Conservation (phyloP, 331 rosid species). For the Stylosanthes scabra region DNA sequence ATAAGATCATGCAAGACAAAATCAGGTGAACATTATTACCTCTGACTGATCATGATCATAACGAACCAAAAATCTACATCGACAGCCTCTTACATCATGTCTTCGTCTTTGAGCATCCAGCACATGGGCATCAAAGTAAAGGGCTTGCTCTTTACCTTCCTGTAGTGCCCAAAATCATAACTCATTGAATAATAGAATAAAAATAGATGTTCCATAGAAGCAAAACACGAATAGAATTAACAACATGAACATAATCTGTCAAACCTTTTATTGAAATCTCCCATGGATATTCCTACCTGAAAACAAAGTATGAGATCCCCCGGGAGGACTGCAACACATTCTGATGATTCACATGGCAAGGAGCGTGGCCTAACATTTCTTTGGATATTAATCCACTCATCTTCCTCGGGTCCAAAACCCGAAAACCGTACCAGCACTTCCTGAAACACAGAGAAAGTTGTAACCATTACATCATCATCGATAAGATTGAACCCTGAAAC, state of each 20-base stretch:
- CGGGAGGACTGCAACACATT: conserved; percentile 96
- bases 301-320: conserved; percentile 98
- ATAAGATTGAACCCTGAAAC: conserved; percentile 16
- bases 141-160: conserved; percentile 99
- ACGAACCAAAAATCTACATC: conserved; percentile 98
- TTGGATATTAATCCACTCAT: conserved; percentile 91
- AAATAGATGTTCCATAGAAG: not conserved
- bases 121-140: conserved; percentile 97
- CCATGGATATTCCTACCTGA: conserved; percentile 63
- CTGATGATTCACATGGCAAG: conserved; percentile 97
- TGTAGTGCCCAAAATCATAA: conserved; percentile 47
- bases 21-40: conserved; percentile 55
- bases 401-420: conserved; percentile 98
- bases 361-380: conserved; percentile 95
- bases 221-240: conserved; percentile 23
- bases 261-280: conserved; percentile 29
- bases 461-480: conserved; percentile 14
- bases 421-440: conserved; percentile 90
- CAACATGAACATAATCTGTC: conserved; percentile 14
- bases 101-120: conserved; percentile 98
- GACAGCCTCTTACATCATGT: conserved; percentile 98
- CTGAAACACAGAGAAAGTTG: conserved; percentile 55
- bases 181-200: too few species aligned
- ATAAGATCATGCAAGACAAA: conserved; percentile 12
- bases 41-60: conserved; percentile 97